These are phyloP conservation scores for Aspergillus latus DNA, from an alignment of 2,329 filamentous ascomycete species.

Conservation along the genomic window DNA sequence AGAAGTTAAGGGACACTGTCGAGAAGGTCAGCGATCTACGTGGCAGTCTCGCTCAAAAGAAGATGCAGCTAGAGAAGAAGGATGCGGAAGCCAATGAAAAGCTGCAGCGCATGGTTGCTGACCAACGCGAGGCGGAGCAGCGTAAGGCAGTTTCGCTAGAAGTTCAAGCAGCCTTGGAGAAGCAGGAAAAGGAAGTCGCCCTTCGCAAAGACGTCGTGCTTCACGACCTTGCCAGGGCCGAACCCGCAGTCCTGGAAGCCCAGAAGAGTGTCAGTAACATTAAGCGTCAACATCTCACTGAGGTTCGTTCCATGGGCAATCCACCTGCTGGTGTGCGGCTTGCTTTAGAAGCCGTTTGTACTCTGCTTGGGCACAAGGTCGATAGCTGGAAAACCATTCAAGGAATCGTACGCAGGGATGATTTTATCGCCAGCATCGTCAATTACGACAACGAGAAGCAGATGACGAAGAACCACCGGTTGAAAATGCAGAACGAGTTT, in stretches of 20 bases:
- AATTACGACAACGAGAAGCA: conserved; percentile 93
- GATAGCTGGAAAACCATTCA: conserved; percentile 90
- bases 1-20: conserved; percentile 94
- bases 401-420: conserved; percentile 82
- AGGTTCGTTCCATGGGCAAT: conserved; percentile 95
- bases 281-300: conserved; percentile 93
- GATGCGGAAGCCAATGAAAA: conserved; percentile 96
- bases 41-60: conserved; percentile 89
- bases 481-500: conserved; percentile 91
- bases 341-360: conserved; percentile 94
- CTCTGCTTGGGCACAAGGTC: conserved; percentile 84
- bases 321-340: conserved; percentile 88
- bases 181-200: conserved; percentile 85
- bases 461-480: conserved; percentile 80
- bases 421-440: conserved; percentile 97
- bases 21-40: conserved; percentile 94
- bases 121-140: conserved; percentile 92
- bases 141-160: conserved; percentile 84
- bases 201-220: conserved; percentile 79
- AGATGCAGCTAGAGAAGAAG: conserved; percentile 87
- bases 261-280: conserved; percentile 98
- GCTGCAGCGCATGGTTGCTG: conserved; percentile 92
- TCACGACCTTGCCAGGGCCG: conserved; percentile 82
- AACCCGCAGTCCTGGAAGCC: conserved; percentile 89
- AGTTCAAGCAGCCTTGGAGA: conserved; percentile 81